These are phyloP conservation scores for Rhipidocladum racemiflorum DNA, from an alignment of 176 grass and related monocot species.

Conservation along the genomic window DNA sequence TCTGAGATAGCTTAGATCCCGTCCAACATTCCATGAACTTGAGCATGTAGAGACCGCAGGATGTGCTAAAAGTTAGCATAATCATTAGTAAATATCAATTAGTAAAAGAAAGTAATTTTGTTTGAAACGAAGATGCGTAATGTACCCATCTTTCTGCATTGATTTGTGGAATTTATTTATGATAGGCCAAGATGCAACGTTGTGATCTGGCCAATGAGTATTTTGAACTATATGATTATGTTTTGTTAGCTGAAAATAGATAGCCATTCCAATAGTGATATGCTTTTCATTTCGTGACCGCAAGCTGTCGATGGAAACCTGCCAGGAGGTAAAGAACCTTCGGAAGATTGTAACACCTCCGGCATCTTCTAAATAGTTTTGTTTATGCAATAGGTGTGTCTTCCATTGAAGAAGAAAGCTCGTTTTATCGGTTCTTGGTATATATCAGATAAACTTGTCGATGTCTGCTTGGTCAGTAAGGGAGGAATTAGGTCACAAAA, in stretches of 20 bases:
- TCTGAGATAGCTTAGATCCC: not conserved
- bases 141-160: not conserved
- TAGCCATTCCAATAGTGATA: conserved; percentile 45
- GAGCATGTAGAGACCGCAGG: not conserved
- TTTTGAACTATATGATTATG: not conserved
- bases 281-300: conserved; percentile 95
- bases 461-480: too few species aligned
- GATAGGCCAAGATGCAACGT: not conserved
- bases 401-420: too few species aligned
- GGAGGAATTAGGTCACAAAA: too few species aligned
- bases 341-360: conserved; percentile 98
- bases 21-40: not conserved
- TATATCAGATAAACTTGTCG: too few species aligned
- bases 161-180: not conserved
- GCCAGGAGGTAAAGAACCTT: conserved; percentile 91
- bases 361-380: too few species aligned
- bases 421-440: too few species aligned
- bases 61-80: not conserved
- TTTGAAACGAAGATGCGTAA: not conserved
- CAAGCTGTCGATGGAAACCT: conserved; percentile 94
- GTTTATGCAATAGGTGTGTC: too few species aligned
- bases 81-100: not conserved
- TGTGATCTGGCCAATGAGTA: not conserved
- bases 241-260: too few species aligned
- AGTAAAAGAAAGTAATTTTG: not conserved